A percentile compares a stretch with the other conserved stretches of the same genome.
These are phyloP conservation scores for Penicillium parvum DNA, from an alignment of 495 filamentous ascomycete species.

Conservation along the genomic window DNA sequence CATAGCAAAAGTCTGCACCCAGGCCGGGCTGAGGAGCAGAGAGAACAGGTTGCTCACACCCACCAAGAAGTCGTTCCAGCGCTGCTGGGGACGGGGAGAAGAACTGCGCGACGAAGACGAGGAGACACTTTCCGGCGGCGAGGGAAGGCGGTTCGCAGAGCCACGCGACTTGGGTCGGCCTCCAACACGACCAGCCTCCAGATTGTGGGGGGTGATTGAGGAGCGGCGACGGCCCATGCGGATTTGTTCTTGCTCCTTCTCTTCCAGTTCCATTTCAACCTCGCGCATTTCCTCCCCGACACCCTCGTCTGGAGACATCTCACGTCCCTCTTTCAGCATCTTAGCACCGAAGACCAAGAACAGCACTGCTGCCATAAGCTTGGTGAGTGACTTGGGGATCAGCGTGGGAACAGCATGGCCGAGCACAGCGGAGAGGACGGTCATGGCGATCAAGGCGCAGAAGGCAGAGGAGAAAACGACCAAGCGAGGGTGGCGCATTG, in stretches of 20 bases:
- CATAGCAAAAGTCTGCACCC: slow-evolving; percentile 99
- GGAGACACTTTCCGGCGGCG: slow-evolving; percentile 50
- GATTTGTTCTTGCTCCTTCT: slow-evolving; percentile 71
- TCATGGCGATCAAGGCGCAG: slow-evolving; percentile 86
- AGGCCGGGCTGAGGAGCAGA: slow-evolving; percentile 85
- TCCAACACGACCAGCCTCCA: slow-evolving; percentile 46
- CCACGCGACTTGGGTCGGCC: slow-evolving; percentile 43
- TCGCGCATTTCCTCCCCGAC: slow-evolving; percentile 95
- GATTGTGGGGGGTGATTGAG: slow-evolving; percentile 47
- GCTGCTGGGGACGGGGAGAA: slow-evolving; percentile 45
- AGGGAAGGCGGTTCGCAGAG: slow-evolving; percentile 47
- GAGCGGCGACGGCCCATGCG: slow-evolving; percentile 51
- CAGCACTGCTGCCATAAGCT: slow-evolving; percentile 74
- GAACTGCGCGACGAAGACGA: slow-evolving; percentile 55
- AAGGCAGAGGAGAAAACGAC: slow-evolving; percentile 95
- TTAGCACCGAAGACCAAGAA: slow-evolving; percentile 87
- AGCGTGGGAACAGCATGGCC: slow-evolving; percentile 90
- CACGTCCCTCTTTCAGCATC: slow-evolving; percentile 80
- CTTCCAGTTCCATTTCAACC: slow-evolving; percentile 90
- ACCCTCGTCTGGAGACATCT: slow-evolving; percentile 82
- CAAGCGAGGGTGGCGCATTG: slow-evolving; percentile 93
- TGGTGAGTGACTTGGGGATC: slow-evolving; percentile 83
- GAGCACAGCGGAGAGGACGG: slow-evolving; percentile 90
- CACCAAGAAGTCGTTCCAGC: slow-evolving; percentile 38
- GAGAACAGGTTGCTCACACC: slow-evolving; percentile 86